Evolutionary conservation across 306 rosid genomes (phyloP).

Genomic region (Adenanthera pavonina): DNA sequence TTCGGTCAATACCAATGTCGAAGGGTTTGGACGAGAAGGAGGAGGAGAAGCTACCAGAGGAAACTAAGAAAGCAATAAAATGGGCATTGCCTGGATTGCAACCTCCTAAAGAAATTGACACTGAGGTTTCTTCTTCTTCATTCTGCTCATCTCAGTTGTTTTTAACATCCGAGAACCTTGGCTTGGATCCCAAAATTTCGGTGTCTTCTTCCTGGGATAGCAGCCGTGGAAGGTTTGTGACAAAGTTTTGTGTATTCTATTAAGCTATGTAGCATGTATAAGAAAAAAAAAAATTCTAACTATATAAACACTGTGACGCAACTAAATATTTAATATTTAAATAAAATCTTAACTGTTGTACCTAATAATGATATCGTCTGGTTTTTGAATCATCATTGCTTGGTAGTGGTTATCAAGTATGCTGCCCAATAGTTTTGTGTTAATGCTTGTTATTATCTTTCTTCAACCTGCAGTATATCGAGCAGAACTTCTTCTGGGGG

Average conservation of each 20-base stretch:
- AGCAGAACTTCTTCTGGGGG: slow-evolving; percentile 73
- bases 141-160: slow-evolving; percentile 56
- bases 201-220: slow-evolving; percentile 84
- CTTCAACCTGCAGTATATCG: slow-evolving; percentile 54
- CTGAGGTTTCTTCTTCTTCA: slow-evolving; percentile 48
- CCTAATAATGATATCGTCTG: not conserved
- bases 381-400: not conserved
- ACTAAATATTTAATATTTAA: not conserved
- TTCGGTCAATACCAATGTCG: slow-evolving; percentile 54
- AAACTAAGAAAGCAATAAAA: slow-evolving; percentile 55
- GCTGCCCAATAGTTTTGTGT: slow-evolving; percentile 4
- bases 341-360: not conserved
- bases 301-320: not conserved
- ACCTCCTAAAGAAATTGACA: slow-evolving; percentile 49
- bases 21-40: slow-evolving; percentile 41
- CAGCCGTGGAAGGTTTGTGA: slow-evolving; percentile 69
- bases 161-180: slow-evolving; percentile 76
- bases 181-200: slow-evolving; percentile 62
- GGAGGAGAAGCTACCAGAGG: slow-evolving; percentile 38
- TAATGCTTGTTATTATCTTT: slow-evolving; percentile 30
- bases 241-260: slow-evolving; percentile 4
- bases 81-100: slow-evolving; percentile 91
- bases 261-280: not conserved
- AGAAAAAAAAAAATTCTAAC: not conserved
- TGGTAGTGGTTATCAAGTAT: not conserved